Conservation (phyloP, 257 asterid genomes). For the Oldenlandia corymbosa region DNA sequence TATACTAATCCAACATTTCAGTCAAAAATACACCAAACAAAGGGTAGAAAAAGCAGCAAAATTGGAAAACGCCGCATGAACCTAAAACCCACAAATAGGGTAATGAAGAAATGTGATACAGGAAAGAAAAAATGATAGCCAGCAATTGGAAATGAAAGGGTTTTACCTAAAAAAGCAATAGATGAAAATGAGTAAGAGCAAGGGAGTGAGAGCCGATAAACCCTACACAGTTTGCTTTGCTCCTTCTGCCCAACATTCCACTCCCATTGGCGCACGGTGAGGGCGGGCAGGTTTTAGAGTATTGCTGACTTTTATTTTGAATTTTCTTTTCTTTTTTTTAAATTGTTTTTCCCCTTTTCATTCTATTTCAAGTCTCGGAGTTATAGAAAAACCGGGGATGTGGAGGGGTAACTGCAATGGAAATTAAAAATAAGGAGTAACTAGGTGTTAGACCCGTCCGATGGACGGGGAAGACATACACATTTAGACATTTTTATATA, state of each 20-base stretch:
- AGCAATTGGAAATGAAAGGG: background rate
- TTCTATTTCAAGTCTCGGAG: too few relatives aligned
- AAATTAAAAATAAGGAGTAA: too few relatives aligned
- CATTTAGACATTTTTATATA: too few relatives aligned
- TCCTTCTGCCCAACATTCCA: slow-evolving; percentile 4
- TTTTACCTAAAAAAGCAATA: background rate
- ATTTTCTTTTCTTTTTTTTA: background rate
- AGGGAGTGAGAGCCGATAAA: slow-evolving; percentile 14
- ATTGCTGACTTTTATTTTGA: background rate
- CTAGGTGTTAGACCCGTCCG: too few relatives aligned
- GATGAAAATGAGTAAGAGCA: background rate
- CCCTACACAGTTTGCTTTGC: slow-evolving; percentile 17
- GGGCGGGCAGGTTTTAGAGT: slow-evolving; percentile 15
- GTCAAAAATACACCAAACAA: background rate
- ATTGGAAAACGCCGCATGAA: background rate
- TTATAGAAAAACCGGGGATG: too few relatives aligned
- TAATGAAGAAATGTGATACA: background rate
- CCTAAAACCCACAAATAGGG: background rate
- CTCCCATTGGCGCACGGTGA: background rate
- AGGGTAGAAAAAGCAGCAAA: background rate
- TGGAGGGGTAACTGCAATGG: too few relatives aligned
- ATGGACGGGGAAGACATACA: too few relatives aligned
- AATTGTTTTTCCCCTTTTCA: background rate
- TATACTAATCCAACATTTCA: background rate
- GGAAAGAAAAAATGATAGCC: background rate